phyloP scores from a whole-genome alignment of 805 yeast genomes.

The Suhomyces pyralidae region DNA sequence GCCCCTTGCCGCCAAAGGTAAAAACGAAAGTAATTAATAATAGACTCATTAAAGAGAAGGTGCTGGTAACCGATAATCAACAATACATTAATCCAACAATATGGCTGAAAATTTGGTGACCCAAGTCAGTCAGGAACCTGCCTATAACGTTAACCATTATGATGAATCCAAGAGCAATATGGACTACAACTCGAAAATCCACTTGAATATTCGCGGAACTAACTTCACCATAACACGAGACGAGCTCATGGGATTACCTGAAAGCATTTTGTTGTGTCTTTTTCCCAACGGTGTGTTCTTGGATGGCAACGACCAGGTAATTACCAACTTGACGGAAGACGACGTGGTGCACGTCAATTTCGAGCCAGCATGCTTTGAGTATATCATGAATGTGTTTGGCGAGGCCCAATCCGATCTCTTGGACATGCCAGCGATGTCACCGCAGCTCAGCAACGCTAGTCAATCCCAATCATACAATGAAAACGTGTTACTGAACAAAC shows the following conservation, averaged over 20 bases:
- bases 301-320: slow-evolving; percentile 72
- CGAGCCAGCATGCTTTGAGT: slow-evolving; percentile 81
- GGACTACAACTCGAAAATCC: slow-evolving; percentile 65
- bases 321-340: slow-evolving; percentile 73
- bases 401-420: slow-evolving; percentile 60
- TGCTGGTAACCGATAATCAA: slow-evolving; percentile 17
- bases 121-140: slow-evolving; percentile 57
- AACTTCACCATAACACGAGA: slow-evolving; percentile 78
- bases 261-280: slow-evolving; percentile 77
- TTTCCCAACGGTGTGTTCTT: slow-evolving; percentile 89
- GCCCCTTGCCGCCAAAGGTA: neutral
- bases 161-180: slow-evolving; percentile 32
- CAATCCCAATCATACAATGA: slow-evolving; percentile 15
- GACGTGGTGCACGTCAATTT: slow-evolving; percentile 82
- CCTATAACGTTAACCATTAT: slow-evolving; percentile 15
- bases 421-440: slow-evolving; percentile 28
- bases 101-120: slow-evolving; percentile 60
- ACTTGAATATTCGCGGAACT: slow-evolving; percentile 72
- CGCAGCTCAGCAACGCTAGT: slow-evolving; percentile 22
- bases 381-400: slow-evolving; percentile 70
- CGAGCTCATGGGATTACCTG: slow-evolving; percentile 89
- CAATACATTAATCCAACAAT: neutral
- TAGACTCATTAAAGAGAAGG: slow-evolving; percentile 6
- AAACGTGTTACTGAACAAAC: slow-evolving; percentile 70
- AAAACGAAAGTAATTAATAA: neutral